A percentile compares a stretch with the other conserved stretches of the same genome.
Evolutionary conservation across 768 basidiomycete genomes (phyloP).

Genomic region (Russula ochroleuca): DNA sequence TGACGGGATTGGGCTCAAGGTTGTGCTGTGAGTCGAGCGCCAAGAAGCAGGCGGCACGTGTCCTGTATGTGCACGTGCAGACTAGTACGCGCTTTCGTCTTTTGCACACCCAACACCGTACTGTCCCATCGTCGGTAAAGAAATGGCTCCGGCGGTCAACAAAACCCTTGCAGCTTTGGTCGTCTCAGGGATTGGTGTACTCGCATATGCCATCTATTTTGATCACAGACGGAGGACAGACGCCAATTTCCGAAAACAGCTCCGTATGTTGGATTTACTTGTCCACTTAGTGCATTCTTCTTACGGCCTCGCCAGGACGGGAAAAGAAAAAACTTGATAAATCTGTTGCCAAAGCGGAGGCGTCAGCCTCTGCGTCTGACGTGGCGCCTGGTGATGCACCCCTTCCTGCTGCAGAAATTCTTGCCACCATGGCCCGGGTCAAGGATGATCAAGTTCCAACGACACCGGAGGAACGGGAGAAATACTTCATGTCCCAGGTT

Average conservation of each 20-base stretch:
- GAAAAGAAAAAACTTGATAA: conserved; percentile 88
- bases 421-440: conserved; percentile 59
- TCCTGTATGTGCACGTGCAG: not conserved
- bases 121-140: not conserved
- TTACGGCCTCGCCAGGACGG: conserved; percentile 54
- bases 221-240: conserved; percentile 93
- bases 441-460: conserved; percentile 64
- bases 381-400: conserved; percentile 29
- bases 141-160: conserved; percentile 28
- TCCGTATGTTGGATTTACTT: conserved; percentile 35
- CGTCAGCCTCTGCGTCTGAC: not conserved
- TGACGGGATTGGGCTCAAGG: not conserved
- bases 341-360: conserved; percentile 39
- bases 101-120: not conserved
- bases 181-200: conserved; percentile 46
- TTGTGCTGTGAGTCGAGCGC: too few relatives aligned
- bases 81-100: not conserved
- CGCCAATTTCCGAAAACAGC: conserved; percentile 76
- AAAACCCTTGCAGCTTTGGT: conserved; percentile 41
- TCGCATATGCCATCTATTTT: conserved; percentile 89
- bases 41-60: not conserved
- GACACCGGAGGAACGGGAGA: conserved; percentile 73
- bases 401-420: conserved; percentile 51
- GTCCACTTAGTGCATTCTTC: not conserved
- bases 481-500: conserved; percentile 89